Base-by-base conservation (phyloP, 306 rosid genomes). In the Cucurbita ficifolia region DNA sequence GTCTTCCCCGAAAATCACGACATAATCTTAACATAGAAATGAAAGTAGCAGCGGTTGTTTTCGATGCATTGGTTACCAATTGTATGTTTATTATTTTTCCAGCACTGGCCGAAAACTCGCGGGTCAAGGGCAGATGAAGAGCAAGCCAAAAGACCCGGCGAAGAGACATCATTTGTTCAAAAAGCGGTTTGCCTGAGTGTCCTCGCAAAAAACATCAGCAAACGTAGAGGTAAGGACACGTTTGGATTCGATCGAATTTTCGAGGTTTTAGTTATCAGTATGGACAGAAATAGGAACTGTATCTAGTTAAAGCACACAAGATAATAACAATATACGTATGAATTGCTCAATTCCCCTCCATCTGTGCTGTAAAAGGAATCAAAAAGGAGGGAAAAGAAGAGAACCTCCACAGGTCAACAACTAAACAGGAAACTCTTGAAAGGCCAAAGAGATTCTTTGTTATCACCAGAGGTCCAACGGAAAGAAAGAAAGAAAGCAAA, bases 61-160 rank as follows among this genome's bases (percentile, higher is more conserved):
- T 43, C 3, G n/a, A 65, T 9, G 45, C 18, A 43, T 10, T 1
- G 39, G 38, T 14, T 22, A 6, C 39, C 40, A 45, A 67, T 45
- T 4, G 1, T 45, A 24, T 29, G 73, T 63, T 73, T 29, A 46
- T 78, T 71, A 70, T 21, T 50, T 48, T 9, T 53, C 74, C 89
- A 92, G 96, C 76, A 88, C 92, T 21, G 90, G 92, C 48, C 84
- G 80, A 52, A 76, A 50, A 57, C 85, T 77, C 68, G 86, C 85
- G 19, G 79, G 79, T 19, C 91, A 88, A 65, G 87, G 80, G 61
- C 94, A 81, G 84, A 48, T 89, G 43, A 92, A 92, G 88, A 84
- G 87, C 79, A 90, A 90, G 86, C 96, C 98, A 16, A 92, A 88
- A 84, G 98, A 92, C 77, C 98, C 96, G 6, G 18, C 96, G 5